Percentiles rank a stretch among this genome's conserved stretches.
These are phyloP conservation scores for Rubia balearica DNA, from an alignment of 305 asterid species.

Conservation along the genomic window DNA sequence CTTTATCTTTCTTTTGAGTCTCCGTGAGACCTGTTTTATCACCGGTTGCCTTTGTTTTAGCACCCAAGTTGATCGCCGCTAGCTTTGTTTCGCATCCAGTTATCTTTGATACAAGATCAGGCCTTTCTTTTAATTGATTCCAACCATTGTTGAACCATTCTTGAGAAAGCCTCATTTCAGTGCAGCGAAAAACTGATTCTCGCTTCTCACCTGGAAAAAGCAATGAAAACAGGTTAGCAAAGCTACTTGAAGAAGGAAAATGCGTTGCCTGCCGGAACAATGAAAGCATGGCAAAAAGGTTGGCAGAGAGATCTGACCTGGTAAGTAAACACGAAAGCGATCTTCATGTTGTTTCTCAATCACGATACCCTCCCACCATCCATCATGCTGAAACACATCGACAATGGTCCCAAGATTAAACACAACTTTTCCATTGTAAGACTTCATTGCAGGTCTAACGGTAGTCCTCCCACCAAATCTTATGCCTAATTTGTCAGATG, in stretches of 20 bases:
- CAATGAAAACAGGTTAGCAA: not conserved
- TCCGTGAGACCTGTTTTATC: constrained; percentile 8
- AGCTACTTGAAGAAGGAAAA: not conserved
- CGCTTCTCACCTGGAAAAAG: constrained; percentile 48
- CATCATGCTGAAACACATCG: constrained; percentile 83
- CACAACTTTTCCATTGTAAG: constrained; percentile 14
- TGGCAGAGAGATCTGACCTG: constrained; percentile 34
- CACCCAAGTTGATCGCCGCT: not conserved
- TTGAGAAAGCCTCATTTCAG: constrained; percentile 54
- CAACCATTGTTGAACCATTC: constrained; percentile 60
- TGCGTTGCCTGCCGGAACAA: not conserved
- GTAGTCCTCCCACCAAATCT: constrained; percentile 53
- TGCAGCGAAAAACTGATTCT: constrained; percentile 28
- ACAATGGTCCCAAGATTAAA: constrained; percentile 46
- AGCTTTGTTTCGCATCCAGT: constrained; percentile 10
- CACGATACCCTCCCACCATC: constrained; percentile 95
- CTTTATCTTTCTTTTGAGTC: not conserved
- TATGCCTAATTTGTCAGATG: constrained; percentile 38
- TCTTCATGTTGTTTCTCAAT: constrained; percentile 41
- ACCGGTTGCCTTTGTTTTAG: constrained; percentile 9
- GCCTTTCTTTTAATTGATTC: constrained; percentile 45
- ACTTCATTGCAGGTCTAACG: constrained; percentile 38
- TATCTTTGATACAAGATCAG: constrained; percentile 36
- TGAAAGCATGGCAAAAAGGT: not conserved
- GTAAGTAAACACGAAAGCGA: constrained; percentile 43